Base-by-base conservation (phyloP, 2,329 filamentous ascomycete genomes). In the Neoascochyta sp. region DNA sequence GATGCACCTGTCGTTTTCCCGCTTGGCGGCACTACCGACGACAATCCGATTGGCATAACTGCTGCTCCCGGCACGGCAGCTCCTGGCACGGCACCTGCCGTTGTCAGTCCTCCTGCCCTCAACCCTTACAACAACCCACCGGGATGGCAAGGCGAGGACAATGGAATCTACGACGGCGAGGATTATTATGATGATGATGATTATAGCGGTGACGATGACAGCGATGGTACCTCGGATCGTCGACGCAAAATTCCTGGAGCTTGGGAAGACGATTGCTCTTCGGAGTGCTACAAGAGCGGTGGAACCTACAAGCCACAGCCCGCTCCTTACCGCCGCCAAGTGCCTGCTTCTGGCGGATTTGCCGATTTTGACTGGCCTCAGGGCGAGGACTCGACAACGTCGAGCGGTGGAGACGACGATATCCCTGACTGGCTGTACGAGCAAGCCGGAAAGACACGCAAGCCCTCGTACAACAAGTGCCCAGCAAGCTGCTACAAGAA, bases 361-460 rank as follows among this genome's bases (percentile, higher is more conserved):
- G n/a, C n/a, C n/a, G n/a, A n/a, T n/a, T n/a, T 8, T 24, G 27
- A 34, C 22, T 31, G 31, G 9, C 31, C 24, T 8, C 29, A 28
- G 12, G 31, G 29, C 15, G 20, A 39, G 15, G 29, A 29, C 14
- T 22, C 21, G 6, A 22, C 30, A 20, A 26, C 33, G 14, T 19
- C 10, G 28, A 22, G 27, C 21, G 27, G 32, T 3, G 30, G 21
- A 10, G 22, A 25, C 9, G 32, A 40, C 15, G 25, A 36, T 4
- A 37, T 44, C 12, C 43, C 43, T 16, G 22, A 41, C 12, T 48
- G 45, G 44, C 27, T 43, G 1, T 33, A 37, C n/a, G 25, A 29
- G 10, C 22, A 28, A 3, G 27, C 14, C 16, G 29, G 30, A 9
- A 24, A 28, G 9, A 30, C 29, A 10, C 19, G 32, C 25, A 43